Percentiles rank a stretch among this genome's conserved stretches.
These are phyloP conservation scores for Alternaria solani DNA, from an alignment of 2,329 filamentous ascomycete genomes.

Conservation along the genomic window DNA sequence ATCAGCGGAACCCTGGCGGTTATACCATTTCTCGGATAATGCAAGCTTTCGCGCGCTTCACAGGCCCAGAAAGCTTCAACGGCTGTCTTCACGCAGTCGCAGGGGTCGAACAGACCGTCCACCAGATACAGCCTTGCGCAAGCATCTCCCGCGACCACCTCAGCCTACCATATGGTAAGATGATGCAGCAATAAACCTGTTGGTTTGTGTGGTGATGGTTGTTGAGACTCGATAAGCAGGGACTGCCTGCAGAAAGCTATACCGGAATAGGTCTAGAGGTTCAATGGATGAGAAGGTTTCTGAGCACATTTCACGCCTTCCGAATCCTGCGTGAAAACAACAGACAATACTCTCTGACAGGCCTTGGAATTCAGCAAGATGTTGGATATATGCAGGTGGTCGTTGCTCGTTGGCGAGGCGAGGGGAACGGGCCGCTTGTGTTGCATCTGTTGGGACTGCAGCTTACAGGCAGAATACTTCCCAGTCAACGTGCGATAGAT, in stretches of 20 bases:
- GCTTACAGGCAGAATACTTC: conserved; percentile 4
- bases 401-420: neutral
- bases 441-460: conserved; percentile 18
- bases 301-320: conserved; percentile 31
- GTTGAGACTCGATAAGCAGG: neutral
- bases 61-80: neutral
- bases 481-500: conserved; percentile 26
- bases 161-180: neutral
- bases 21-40: neutral
- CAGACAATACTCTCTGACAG: neutral
- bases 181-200: neutral
- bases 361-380: neutral
- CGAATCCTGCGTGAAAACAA: conserved; percentile 10
- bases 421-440: conserved; percentile 15
- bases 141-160: neutral
- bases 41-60: neutral
- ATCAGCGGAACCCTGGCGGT: neutral
- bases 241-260: conserved; percentile 14
- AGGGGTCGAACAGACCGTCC: conserved; percentile 4
- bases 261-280: conserved; percentile 18
- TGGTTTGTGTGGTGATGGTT: neutral
- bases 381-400: neutral
- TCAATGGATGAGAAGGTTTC: conserved; percentile 23
- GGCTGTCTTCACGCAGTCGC: neutral
- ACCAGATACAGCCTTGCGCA: neutral